Evolutionary conservation across 225 moss, liverwort and hornwort species (phyloP).

Genomic region (Bryum argenteum): DNA sequence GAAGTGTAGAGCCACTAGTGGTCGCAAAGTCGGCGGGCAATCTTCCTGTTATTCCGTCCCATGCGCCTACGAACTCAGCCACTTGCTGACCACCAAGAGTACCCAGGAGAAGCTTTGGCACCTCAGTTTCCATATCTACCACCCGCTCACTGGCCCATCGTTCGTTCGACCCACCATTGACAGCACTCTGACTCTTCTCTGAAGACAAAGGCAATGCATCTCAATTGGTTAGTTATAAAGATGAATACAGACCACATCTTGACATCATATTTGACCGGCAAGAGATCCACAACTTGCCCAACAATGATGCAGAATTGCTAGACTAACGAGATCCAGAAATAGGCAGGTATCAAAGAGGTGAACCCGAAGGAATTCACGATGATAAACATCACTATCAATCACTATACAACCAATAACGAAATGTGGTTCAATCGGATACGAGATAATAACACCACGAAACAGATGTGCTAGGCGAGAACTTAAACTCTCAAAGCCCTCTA

Average conservation of each 20-base stretch:
- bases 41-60: slow-evolving; percentile 83
- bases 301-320: background rate
- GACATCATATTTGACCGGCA: background rate
- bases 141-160: slow-evolving; percentile 40
- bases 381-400: background rate
- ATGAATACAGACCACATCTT: background rate
- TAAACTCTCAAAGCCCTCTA: background rate
- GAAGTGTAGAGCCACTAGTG: slow-evolving; percentile 66
- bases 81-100: slow-evolving; percentile 82
- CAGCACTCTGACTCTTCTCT: slow-evolving; percentile 39
- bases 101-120: slow-evolving; percentile 59
- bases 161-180: slow-evolving; percentile 31
- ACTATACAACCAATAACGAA: background rate
- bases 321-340: background rate
- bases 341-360: slow-evolving; percentile 6
- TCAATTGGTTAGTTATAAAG: slow-evolving; percentile 13
- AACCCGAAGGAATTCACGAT: background rate
- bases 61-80: slow-evolving; percentile 88
- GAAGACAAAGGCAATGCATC: slow-evolving; percentile 11
- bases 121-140: slow-evolving; percentile 39
- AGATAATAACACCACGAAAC: background rate
- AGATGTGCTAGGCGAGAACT: background rate
- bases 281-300: background rate
- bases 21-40: slow-evolving; percentile 65
- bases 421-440: background rate